These are phyloP conservation scores for Stachybotrys chlorohalonatus DNA, from an alignment of 2,329 filamentous ascomycete genomes.

Conservation along the genomic window DNA sequence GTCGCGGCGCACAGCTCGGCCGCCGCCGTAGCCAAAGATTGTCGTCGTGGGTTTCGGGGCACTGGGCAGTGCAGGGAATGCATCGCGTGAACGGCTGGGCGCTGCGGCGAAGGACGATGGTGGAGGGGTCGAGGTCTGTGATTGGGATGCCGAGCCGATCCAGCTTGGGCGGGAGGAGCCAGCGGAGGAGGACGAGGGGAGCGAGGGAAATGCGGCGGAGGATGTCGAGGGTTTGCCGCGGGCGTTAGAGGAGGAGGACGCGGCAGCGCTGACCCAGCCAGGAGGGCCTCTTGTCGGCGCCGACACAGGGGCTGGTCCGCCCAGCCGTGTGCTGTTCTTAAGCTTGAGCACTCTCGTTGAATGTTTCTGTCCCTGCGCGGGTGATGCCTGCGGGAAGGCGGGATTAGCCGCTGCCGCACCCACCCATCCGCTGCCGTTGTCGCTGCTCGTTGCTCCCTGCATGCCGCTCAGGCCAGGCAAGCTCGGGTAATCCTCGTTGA, in stretches of 20 bases:
- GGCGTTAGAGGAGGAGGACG: slow-evolving; percentile 11
- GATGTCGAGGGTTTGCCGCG: slow-evolving; percentile 15
- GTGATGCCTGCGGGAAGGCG: slow-evolving; percentile 24
- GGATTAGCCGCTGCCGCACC: slow-evolving; percentile 51
- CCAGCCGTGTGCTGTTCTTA: slow-evolving; percentile 47
- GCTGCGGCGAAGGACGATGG: slow-evolving; percentile 19
- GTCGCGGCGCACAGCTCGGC: slow-evolving; percentile 45
- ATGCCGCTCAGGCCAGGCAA: slow-evolving; percentile 67
- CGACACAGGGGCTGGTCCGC: slow-evolving; percentile 21
- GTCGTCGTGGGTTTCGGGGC: slow-evolving; percentile 61
- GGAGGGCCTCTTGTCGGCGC: slow-evolving; percentile 8
- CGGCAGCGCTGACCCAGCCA: slow-evolving; percentile 12
- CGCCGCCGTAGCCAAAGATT: slow-evolving; percentile 51
- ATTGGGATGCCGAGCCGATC: slow-evolving; percentile 9
- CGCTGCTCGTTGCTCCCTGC: slow-evolving; percentile 49
- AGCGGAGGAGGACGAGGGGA: slow-evolving; percentile 20
- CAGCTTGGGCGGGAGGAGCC: slow-evolving; percentile 19
- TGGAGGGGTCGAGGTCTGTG: slow-evolving; percentile 6
- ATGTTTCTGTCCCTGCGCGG: slow-evolving; percentile 35
- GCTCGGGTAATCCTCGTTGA: slow-evolving; percentile 91
- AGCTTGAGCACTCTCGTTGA: slow-evolving; percentile 48
- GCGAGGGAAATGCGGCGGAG: slow-evolving; percentile 37
- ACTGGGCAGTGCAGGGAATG: slow-evolving; percentile 74
- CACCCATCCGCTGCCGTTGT: slow-evolving; percentile 51
- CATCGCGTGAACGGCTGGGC: slow-evolving; percentile 21